Evolutionary conservation across 2,329 filamentous ascomycete species (phyloP).

Genomic region (Phialemonium atrogriseum): DNA sequence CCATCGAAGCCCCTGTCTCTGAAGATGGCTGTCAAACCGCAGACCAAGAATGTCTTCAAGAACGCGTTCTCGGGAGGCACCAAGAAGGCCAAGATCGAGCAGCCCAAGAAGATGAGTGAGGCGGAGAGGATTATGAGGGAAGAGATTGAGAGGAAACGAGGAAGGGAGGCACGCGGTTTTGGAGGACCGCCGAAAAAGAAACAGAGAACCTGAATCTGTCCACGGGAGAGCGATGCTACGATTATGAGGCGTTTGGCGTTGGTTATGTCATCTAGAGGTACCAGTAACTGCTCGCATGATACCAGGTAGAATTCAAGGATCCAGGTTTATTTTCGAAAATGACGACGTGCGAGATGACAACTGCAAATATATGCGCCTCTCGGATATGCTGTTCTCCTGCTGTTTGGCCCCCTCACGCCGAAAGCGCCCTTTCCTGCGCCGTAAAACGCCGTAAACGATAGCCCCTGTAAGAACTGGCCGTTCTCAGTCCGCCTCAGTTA

Average conservation of each 20-base stretch:
- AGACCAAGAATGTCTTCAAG: conserved; percentile 77
- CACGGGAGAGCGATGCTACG: not conserved
- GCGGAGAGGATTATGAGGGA: conserved; percentile 85
- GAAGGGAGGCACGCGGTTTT: conserved; percentile 37
- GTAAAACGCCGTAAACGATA: not conserved
- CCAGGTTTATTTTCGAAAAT: too few relatives aligned
- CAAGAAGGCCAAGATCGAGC: conserved; percentile 56
- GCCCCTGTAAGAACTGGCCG: not conserved
- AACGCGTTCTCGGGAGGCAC: conserved; percentile 54
- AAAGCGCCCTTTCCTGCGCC: not conserved
- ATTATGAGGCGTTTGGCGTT: not conserved
- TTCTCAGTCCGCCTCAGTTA: conserved; percentile 38
- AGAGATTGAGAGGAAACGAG: conserved; percentile 64
- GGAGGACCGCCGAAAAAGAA: conserved; percentile 43
- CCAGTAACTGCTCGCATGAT: too few relatives aligned
- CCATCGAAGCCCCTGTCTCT: conserved; percentile 45
- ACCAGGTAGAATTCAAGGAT: too few relatives aligned
- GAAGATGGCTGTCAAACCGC: conserved; percentile 54
- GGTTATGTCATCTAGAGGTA: too few relatives aligned
- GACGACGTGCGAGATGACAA: too few relatives aligned
- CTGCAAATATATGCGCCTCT: too few relatives aligned
- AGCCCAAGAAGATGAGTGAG: conserved; percentile 79
- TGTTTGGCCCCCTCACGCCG: too few relatives aligned
- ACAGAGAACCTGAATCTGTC: conserved; percentile 30
- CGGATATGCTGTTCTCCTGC: too few relatives aligned